A percentile compares a stretch with the other conserved stretches of the same genome.
Evolutionary conservation across 148 eudicot genomes (phyloP).

Genomic region (Nepenthes gracilis): DNA sequence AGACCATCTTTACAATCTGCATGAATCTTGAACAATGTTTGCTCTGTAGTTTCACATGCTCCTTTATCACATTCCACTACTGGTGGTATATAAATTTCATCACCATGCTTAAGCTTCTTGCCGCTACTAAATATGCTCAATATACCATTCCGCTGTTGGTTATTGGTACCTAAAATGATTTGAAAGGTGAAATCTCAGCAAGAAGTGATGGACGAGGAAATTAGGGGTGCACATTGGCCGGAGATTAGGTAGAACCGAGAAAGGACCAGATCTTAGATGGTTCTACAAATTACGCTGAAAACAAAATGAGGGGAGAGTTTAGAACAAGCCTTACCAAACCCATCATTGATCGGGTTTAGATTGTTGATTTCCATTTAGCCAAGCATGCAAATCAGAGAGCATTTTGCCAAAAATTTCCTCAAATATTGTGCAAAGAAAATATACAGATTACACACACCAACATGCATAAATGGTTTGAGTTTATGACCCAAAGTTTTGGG

Average conservation of each 20-base stretch:
- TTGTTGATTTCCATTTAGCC: no score
- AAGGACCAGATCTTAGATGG: neutral
- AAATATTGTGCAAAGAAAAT: no score
- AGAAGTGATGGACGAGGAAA: neutral
- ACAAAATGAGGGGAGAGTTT: no score
- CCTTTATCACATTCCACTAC: constrained; percentile 16
- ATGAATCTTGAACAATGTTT: constrained; percentile 11
- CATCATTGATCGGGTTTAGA: no score
- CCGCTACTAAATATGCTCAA: constrained; percentile 37
- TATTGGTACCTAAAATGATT: constrained; percentile 30
- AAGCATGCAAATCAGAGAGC: no score
- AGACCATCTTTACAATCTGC: constrained; percentile 2
- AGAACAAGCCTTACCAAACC: no score
- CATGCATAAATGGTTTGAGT: no score
- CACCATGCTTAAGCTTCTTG: constrained; percentile 16
- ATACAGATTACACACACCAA: no score
- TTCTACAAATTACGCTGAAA: no score
- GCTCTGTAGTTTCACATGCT: constrained; percentile 5
- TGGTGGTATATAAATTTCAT: neutral
- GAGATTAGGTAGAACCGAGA: neutral
- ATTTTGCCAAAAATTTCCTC: no score
- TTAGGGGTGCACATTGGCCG: neutral
- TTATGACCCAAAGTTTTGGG: no score
- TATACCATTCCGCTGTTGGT: constrained; percentile 32
- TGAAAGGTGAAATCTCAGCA: neutral